A percentile compares a stretch with the other conserved stretches of the same genome.
Evolutionary conservation across 495 filamentous ascomycete species (phyloP).

Genomic region (Penicillium nucicola): DNA sequence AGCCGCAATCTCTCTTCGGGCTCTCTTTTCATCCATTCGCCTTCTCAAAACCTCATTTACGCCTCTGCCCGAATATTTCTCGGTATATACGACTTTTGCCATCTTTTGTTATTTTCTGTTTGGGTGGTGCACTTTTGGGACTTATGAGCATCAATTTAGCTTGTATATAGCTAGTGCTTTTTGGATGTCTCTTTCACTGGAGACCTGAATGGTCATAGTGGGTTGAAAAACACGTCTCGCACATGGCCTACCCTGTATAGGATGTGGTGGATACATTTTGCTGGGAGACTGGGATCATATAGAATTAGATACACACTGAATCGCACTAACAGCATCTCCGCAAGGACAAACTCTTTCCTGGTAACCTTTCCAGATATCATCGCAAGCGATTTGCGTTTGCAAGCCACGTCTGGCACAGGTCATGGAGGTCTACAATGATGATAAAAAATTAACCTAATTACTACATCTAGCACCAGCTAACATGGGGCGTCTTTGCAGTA

Average conservation of each 20-base stretch:
- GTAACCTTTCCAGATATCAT: background rate
- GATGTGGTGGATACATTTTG: conserved; percentile 9
- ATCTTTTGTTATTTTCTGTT: conserved; percentile 8
- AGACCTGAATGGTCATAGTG: background rate
- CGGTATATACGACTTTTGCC: conserved; percentile 14
- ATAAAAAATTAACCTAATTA: background rate
- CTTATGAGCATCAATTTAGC: conserved; percentile 17
- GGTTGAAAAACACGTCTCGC: background rate
- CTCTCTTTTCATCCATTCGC: conserved; percentile 7
- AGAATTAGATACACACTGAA: conserved; percentile 27
- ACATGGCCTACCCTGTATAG: conserved; percentile 8
- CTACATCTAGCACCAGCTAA: background rate
- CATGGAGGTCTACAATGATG: background rate
- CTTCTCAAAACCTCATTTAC: conserved; percentile 42
- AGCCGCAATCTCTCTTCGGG: conserved; percentile 21
- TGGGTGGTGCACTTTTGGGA: conserved; percentile 16
- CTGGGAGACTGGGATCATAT: conserved; percentile 12
- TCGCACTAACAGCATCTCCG: conserved; percentile 17
- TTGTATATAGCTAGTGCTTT: conserved; percentile 28
- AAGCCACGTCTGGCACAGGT: background rate
- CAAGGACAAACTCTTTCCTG: conserved; percentile 6
- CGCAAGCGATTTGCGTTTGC: background rate
- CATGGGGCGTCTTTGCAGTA: conserved; percentile 20
- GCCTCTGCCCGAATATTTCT: conserved; percentile 40
- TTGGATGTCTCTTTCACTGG: conserved; percentile 7